These are phyloP conservation scores for Podospora didyma DNA, from an alignment of 495 filamentous ascomycete species.

Conservation along the genomic window DNA sequence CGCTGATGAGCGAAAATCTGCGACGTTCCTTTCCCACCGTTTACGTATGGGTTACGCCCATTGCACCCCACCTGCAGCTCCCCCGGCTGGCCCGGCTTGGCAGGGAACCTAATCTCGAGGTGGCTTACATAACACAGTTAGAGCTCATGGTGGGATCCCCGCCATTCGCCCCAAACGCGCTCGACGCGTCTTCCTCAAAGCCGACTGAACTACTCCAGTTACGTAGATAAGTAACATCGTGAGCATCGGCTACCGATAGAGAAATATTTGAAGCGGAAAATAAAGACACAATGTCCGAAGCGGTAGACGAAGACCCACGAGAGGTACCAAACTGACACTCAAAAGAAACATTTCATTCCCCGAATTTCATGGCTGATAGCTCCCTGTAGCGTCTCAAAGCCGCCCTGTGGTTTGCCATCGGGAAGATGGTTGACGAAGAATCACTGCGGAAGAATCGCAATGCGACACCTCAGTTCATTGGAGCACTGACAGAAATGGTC, in stretches of 20 bases:
- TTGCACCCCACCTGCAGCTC: neutral
- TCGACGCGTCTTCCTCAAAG: constrained; percentile 10
- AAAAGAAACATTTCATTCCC: neutral
- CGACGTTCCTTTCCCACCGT: neutral
- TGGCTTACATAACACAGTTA: neutral
- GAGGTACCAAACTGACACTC: constrained; percentile 9
- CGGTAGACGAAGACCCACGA: constrained; percentile 27
- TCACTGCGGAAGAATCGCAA: constrained; percentile 70
- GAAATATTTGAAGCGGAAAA: neutral
- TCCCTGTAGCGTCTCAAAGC: constrained; percentile 73
- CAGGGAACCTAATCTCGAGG: neutral
- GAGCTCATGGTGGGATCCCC: neutral
- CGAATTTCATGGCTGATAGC: neutral
- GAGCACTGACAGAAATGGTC: constrained; percentile 83
- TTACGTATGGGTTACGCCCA: constrained; percentile 1
- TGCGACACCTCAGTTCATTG: constrained; percentile 94
- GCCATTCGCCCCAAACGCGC: constrained; percentile 3
- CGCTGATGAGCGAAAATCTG: constrained; percentile 4
- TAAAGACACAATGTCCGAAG: constrained; percentile 21
- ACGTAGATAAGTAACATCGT: neutral
- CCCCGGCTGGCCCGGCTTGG: neutral
- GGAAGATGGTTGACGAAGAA: constrained; percentile 87
- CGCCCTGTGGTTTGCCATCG: constrained; percentile 87
- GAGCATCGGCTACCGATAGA: neutral
- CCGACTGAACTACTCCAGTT: no score